Conservation (phyloP, 2,329 filamentous ascomycete genomes). For the Exophiala lecanii-corni region DNA sequence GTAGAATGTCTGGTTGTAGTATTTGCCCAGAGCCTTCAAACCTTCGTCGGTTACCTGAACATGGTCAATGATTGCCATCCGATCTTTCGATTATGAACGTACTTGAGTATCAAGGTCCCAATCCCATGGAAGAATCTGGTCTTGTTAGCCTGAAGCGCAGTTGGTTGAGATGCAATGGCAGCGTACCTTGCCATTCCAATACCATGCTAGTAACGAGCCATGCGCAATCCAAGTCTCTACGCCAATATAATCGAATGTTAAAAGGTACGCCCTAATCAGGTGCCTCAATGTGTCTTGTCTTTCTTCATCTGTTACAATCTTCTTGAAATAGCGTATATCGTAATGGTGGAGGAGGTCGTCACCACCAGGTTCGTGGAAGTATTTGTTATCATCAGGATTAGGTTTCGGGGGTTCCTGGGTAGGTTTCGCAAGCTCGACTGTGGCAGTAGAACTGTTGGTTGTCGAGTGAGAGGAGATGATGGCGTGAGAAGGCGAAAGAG, state of each 20-base stretch:
- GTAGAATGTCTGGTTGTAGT: slow-evolving; percentile 64
- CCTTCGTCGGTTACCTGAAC: slow-evolving; percentile 57
- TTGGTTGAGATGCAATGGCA: too few species aligned
- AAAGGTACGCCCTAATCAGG: slow-evolving; percentile 70
- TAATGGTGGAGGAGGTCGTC: slow-evolving; percentile 65
- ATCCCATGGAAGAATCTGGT: slow-evolving; percentile 41
- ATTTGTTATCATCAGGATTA: slow-evolving; percentile 44
- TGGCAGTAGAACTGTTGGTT: not conserved
- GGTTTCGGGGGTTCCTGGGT: not conserved
- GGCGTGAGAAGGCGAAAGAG: not conserved
- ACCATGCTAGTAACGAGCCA: slow-evolving; percentile 79
- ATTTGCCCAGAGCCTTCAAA: slow-evolving; percentile 58
- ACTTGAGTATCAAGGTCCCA: slow-evolving; percentile 75
- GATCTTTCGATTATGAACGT: not conserved
- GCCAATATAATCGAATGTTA: slow-evolving; percentile 58
- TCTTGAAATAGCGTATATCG: slow-evolving; percentile 64
- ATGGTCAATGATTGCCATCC: not conserved
- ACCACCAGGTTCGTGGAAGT: slow-evolving; percentile 53
- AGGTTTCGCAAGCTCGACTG: not conserved
- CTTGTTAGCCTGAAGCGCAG: not conserved
- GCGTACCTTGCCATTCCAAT: slow-evolving; percentile 68
- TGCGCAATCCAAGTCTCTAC: slow-evolving; percentile 84
- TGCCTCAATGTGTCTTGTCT: slow-evolving; percentile 62
- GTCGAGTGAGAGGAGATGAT: not conserved
- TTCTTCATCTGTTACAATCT: slow-evolving; percentile 60